A percentile compares a stretch with the other conserved stretches of the same genome.
Conservation (phyloP, 257 asterid species). For the Nyctanthes arbortristis region DNA sequence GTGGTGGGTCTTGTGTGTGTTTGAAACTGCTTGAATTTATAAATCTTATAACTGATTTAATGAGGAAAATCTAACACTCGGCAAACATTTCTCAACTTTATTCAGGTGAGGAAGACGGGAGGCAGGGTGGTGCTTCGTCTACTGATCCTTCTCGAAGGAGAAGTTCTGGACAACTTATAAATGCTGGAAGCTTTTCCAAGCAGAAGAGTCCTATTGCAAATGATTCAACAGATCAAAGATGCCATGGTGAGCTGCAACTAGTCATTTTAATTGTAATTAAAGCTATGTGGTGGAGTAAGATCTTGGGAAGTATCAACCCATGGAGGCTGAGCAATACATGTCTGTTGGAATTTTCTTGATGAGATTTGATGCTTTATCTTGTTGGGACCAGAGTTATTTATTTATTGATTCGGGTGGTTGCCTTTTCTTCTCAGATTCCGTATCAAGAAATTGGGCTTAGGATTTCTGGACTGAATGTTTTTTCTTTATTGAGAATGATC, state of each 20-base stretch:
- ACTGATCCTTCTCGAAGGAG: slow-evolving; percentile 51
- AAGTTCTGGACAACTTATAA: slow-evolving; percentile 36
- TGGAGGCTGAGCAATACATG: slow-evolving; percentile 1
- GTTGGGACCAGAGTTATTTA: no score
- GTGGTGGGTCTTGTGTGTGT: not conserved
- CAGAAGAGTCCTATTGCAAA: slow-evolving; percentile 46
- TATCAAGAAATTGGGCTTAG: no score
- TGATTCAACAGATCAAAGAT: slow-evolving; percentile 48
- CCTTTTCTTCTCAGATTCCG: no score
- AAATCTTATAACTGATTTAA: slow-evolving; percentile 25
- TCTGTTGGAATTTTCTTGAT: not conserved
- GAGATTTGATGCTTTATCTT: not conserved
- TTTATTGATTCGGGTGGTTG: no score
- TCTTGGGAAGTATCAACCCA: not conserved
- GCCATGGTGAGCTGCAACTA: slow-evolving; percentile 35
- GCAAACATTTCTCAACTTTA: not conserved
- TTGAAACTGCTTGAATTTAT: not conserved
- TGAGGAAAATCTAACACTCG: no score
- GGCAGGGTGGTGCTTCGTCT: slow-evolving; percentile 68
- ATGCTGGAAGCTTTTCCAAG: slow-evolving; percentile 34
- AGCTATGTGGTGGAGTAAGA: not conserved
- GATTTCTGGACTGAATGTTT: no score
- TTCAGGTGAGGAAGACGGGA: slow-evolving; percentile 74
- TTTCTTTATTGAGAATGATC: not conserved
- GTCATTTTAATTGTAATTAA: slow-evolving; percentile 9